Percentiles rank a stretch among this genome's conserved stretches.
phyloP scores from a whole-genome alignment of 345 rosid species.

The Nephelium lappaceum region DNA sequence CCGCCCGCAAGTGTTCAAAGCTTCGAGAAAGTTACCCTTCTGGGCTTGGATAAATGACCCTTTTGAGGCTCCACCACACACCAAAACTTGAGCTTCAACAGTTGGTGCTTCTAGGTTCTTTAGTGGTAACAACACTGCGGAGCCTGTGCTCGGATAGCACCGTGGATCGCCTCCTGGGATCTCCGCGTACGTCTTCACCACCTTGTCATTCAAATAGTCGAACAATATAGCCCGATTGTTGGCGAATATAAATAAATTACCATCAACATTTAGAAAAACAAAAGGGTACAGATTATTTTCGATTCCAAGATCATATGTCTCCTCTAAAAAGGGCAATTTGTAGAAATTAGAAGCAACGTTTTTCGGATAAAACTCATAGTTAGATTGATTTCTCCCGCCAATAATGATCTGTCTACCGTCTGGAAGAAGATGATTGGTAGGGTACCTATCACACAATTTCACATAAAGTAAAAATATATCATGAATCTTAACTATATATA shows the following conservation, averaged over 20 bases:
- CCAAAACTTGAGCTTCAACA: slow-evolving; percentile 56
- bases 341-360: slow-evolving; percentile 25
- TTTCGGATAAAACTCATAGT: slow-evolving; percentile 75
- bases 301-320: slow-evolving; percentile 48
- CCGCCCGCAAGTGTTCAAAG: slow-evolving; percentile 69
- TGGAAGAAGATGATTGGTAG: slow-evolving; percentile 68
- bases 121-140: slow-evolving; percentile 75
- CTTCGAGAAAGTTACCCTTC: slow-evolving; percentile 44
- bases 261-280: slow-evolving; percentile 64
- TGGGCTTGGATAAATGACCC: slow-evolving; percentile 46
- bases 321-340: slow-evolving; percentile 52
- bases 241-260: slow-evolving; percentile 70
- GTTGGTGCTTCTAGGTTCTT: slow-evolving; percentile 42
- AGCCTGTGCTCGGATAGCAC: slow-evolving; percentile 81
- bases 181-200: slow-evolving; percentile 57
- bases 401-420: slow-evolving; percentile 65
- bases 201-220: slow-evolving; percentile 43
- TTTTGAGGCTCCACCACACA: slow-evolving; percentile 84
- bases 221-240: slow-evolving; percentile 72
- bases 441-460: slow-evolving; percentile 21
- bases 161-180: slow-evolving; percentile 79
- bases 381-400: slow-evolving; percentile 67
- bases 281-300: slow-evolving; percentile 88
- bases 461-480: no score
- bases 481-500: no score